Conservation (phyloP, 1,284 basidiomycete genomes). For the Leccinum cinnamomeum region DNA sequence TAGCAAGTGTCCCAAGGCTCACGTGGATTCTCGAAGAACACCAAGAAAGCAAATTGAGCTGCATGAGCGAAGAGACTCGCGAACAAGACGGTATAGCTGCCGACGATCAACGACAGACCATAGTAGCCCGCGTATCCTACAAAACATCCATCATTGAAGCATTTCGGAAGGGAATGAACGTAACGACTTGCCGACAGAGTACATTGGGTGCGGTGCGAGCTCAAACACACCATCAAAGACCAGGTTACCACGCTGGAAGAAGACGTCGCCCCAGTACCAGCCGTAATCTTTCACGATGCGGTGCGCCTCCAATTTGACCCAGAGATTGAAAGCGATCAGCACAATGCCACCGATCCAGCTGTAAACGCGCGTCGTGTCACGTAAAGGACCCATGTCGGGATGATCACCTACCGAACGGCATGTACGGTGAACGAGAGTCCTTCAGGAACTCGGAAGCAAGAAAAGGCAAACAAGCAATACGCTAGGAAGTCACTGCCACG, state of each 20-base stretch:
- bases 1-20: conserved; percentile 35
- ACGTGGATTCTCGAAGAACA: conserved; percentile 99
- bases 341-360: conserved; percentile 88
- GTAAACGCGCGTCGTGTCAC: conserved; percentile 2
- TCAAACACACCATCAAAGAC: conserved; percentile 99
- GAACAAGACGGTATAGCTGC: conserved; percentile 42
- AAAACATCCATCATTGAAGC: neutral
- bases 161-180: neutral
- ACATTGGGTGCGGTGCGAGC: conserved; percentile 89
- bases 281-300: conserved; percentile 92
- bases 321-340: conserved; percentile 93
- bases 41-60: conserved; percentile 93
- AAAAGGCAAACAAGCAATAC: conserved; percentile 94
- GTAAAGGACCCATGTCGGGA: neutral
- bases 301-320: conserved; percentile 98
- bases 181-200: conserved; percentile 77
- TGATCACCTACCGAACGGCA: conserved; percentile 61
- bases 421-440: conserved; percentile 76
- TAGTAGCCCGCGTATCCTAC: conserved; percentile 94
- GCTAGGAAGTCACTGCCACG: conserved; percentile 83
- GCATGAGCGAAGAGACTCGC: conserved; percentile 92
- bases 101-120: conserved; percentile 87
- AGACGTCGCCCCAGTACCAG: conserved; percentile 99
- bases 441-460: conserved; percentile 82
- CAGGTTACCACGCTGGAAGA: conserved; percentile 76